These are phyloP conservation scores for Boletellus sp. DNA, from an alignment of 1,284 basidiomycete species.

Conservation along the genomic window DNA sequence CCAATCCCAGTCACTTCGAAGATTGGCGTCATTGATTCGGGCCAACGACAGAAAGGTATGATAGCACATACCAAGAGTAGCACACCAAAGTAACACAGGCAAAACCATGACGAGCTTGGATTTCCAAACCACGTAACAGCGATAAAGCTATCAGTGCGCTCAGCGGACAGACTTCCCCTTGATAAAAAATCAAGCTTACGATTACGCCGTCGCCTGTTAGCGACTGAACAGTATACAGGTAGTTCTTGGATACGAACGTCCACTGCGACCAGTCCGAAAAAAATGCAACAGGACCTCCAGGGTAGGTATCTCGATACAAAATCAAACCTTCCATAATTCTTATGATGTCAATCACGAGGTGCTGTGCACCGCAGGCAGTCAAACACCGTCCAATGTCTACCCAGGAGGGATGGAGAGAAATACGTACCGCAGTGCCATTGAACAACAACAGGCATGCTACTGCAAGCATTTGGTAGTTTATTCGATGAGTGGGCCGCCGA, in stretches of 20 bases:
- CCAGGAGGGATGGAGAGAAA: no score
- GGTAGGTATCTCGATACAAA: neutral
- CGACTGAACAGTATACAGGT: neutral
- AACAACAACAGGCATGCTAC: no score
- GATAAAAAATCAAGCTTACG: neutral
- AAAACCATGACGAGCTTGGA: neutral
- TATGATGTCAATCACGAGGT: neutral
- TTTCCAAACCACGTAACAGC: neutral
- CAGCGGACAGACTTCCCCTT: no score
- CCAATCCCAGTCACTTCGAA: no score
- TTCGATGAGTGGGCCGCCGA: no score
- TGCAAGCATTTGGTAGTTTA: no score
- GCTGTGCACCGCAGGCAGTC: neutral
- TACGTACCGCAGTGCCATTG: no score
- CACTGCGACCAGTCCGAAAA: neutral
- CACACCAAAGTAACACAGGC: neutral
- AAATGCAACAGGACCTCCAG: neutral
- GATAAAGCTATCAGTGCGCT: neutral
- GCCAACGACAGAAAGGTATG: neutral
- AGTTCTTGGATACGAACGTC: neutral
- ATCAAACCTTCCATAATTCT: neutral
- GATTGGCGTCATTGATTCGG: neutral
- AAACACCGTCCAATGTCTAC: no score
- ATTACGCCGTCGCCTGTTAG: neutral
- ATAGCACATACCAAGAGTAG: neutral